A percentile compares a stretch with the other conserved stretches of the same genome.
Evolutionary conservation across 495 filamentous ascomycete species (phyloP).

Genomic region (Lentithecium fluviatile): DNA sequence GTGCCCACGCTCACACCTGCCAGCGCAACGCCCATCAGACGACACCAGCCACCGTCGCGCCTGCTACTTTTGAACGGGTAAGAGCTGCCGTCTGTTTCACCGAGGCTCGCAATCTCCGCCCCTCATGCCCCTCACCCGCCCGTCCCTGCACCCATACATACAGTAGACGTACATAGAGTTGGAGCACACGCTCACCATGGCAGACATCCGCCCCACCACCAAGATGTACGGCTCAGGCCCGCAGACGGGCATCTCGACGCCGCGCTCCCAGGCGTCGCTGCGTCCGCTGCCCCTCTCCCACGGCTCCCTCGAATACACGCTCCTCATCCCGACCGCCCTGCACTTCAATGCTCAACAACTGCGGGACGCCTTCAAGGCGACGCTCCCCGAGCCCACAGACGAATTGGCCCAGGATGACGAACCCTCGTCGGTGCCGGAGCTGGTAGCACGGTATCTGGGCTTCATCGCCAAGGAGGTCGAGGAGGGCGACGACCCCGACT

Average conservation of each 20-base stretch:
- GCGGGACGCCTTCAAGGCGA: slow-evolving; percentile 79
- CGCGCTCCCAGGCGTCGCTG: slow-evolving; percentile 81
- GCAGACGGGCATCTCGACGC: slow-evolving; percentile 93
- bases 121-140: not conserved
- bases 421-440: slow-evolving; percentile 85
- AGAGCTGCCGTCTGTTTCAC: not conserved
- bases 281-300: slow-evolving; percentile 86
- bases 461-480: slow-evolving; percentile 82
- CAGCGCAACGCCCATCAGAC: too few species aligned
- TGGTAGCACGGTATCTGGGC: slow-evolving; percentile 89
- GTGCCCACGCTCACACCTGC: too few species aligned
- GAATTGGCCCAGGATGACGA: slow-evolving; percentile 97
- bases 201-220: slow-evolving; percentile 11
- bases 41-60: not conserved
- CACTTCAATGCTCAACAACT: slow-evolving; percentile 95
- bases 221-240: slow-evolving; percentile 88
- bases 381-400: slow-evolving; percentile 86
- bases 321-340: slow-evolving; percentile 87
- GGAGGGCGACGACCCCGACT: slow-evolving; percentile 84
- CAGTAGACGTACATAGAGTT: too few species aligned
- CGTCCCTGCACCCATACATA: not conserved
- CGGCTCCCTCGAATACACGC: slow-evolving; percentile 90
- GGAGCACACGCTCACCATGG: slow-evolving; percentile 4
- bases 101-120: not conserved
- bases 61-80: not conserved